phyloP scores from a whole-genome alignment of 2,329 filamentous ascomycete species.

The Monilinia fructicola region DNA sequence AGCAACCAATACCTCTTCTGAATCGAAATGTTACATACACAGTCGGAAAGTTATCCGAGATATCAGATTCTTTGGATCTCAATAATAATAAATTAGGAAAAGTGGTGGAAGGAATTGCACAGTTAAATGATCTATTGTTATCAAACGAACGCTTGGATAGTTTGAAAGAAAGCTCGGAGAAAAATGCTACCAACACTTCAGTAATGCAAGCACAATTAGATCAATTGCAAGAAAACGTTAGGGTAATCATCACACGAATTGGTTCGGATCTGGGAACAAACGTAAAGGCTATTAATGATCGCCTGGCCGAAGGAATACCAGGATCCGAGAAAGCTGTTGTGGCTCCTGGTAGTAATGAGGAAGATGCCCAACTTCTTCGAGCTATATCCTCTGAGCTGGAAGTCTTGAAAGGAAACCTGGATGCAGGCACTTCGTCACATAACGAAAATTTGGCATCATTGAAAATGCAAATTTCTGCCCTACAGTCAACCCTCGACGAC shows the following conservation, averaged over 20 bases:
- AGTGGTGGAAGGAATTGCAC: constrained; percentile 28
- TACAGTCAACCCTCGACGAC: constrained; percentile 31
- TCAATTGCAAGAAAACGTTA: constrained; percentile 38
- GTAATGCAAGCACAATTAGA: constrained; percentile 39
- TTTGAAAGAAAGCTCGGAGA: constrained; percentile 31
- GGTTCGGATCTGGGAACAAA: constrained; percentile 34
- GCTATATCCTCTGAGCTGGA: constrained; percentile 31
- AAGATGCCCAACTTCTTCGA: constrained; percentile 30
- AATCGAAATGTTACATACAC: constrained; percentile 29
- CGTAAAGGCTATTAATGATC: constrained; percentile 32
- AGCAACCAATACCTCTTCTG: neutral
- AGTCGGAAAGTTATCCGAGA: constrained; percentile 32
- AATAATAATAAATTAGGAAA: constrained; percentile 34
- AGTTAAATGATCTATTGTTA: constrained; percentile 30
- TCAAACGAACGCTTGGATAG: constrained; percentile 31
- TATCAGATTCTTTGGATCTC: constrained; percentile 33
- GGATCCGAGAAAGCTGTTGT: neutral
- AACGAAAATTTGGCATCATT: constrained; percentile 27
- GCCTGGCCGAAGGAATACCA: constrained; percentile 13
- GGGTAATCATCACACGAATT: constrained; percentile 32
- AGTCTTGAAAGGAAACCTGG: constrained; percentile 31
- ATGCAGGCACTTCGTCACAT: constrained; percentile 27
- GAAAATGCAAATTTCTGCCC: constrained; percentile 29
- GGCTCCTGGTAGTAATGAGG: constrained; percentile 14
- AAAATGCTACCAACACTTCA: constrained; percentile 32